Evolutionary conservation across 768 basidiomycete genomes (phyloP).

Genomic region (Suillus fuscotomentosus): DNA sequence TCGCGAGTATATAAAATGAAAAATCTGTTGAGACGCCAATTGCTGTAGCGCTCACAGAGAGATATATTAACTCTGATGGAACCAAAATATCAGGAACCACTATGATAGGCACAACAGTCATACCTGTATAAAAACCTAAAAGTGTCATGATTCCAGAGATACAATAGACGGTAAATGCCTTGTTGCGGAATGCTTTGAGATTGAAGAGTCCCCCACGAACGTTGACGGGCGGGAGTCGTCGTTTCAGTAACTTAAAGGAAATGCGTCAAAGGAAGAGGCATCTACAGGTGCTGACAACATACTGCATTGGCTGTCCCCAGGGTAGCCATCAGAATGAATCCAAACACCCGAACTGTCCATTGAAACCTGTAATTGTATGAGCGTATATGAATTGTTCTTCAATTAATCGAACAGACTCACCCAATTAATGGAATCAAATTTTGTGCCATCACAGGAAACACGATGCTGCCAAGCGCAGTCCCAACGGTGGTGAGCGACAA

Average conservation of each 20-base stretch:
- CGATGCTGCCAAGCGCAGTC: slow-evolving; percentile 64
- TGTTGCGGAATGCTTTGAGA: slow-evolving; percentile 44
- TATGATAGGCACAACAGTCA: slow-evolving; percentile 9
- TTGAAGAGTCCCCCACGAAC: slow-evolving; percentile 60
- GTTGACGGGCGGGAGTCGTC: slow-evolving; percentile 54
- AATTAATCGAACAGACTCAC: slow-evolving; percentile 48
- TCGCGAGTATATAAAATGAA: slow-evolving; percentile 62
- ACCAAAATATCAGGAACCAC: slow-evolving; percentile 10
- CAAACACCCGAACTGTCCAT: slow-evolving; percentile 76
- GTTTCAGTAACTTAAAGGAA: slow-evolving; percentile 28
- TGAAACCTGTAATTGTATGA: slow-evolving; percentile 46
- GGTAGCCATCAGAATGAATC: slow-evolving; percentile 54
- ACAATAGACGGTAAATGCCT: slow-evolving; percentile 56
- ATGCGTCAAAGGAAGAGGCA: not conserved
- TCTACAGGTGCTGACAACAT: slow-evolving; percentile 19
- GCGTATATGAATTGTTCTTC: not conserved
- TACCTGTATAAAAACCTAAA: slow-evolving; percentile 70
- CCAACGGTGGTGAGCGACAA: slow-evolving; percentile 65
- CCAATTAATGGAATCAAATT: slow-evolving; percentile 55
- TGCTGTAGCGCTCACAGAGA: slow-evolving; percentile 53
- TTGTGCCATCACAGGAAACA: slow-evolving; percentile 62
- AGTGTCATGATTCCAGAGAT: slow-evolving; percentile 55
- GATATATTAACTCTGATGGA: slow-evolving; percentile 60
- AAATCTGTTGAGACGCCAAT: slow-evolving; percentile 50
- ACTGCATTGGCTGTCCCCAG: slow-evolving; percentile 58